Evolutionary conservation across 139 green algal genomes (phyloP).

Genomic region (Micromonas commoda): DNA sequence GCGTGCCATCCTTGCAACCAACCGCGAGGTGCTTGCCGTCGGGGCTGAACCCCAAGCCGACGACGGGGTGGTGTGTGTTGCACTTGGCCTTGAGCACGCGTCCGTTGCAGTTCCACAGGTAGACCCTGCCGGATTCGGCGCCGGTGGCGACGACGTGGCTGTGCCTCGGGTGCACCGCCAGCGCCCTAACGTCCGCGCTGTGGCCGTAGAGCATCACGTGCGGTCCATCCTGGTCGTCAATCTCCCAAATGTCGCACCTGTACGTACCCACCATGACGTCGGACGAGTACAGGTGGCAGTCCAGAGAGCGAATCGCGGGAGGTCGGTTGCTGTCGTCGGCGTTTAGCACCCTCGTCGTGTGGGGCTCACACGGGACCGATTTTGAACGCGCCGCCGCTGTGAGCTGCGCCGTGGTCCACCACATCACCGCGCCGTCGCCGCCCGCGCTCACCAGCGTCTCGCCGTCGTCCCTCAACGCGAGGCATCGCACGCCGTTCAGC

Average conservation of each 20-base stretch:
- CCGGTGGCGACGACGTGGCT: constrained; percentile 42
- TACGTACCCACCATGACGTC: constrained; percentile 9
- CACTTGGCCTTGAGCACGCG: constrained; percentile 17
- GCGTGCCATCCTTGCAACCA: constrained; percentile 28
- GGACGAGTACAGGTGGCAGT: neutral
- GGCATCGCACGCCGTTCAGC: constrained; percentile 45
- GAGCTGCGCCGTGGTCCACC: neutral
- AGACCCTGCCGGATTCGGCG: constrained; percentile 14
- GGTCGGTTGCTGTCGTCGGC: neutral
- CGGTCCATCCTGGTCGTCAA: neutral
- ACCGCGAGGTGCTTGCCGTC: constrained; percentile 53
- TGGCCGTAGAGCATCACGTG: constrained; percentile 55
- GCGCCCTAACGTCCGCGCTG: constrained; percentile 46
- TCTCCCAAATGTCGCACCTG: constrained; percentile 33
- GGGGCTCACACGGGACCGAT: neutral
- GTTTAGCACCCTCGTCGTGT: neutral
- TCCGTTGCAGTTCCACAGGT: constrained; percentile 43
- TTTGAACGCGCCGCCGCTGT: neutral
- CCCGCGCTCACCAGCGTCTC: neutral
- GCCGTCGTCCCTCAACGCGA: constrained; percentile 40
- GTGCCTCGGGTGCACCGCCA: constrained; percentile 29
- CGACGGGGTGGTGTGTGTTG: neutral
- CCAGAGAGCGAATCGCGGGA: constrained; percentile 10
- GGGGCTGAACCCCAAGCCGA: constrained; percentile 43
- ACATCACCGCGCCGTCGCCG: constrained; percentile 3